Evolutionary conservation across 306 rosid species (phyloP).

Genomic region (Cicer yamashitae): DNA sequence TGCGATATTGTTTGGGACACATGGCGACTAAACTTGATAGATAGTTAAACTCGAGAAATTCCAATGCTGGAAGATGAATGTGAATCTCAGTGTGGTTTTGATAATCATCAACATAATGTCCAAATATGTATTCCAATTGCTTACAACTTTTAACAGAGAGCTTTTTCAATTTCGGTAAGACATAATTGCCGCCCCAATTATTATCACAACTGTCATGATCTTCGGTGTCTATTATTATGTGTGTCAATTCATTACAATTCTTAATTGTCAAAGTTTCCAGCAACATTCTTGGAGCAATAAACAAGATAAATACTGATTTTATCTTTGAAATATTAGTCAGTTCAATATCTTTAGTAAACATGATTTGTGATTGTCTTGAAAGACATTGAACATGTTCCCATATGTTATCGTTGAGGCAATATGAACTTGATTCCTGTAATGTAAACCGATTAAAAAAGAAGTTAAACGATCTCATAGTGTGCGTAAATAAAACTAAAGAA

Average conservation of each 20-base stretch:
- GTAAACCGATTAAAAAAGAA: neutral
- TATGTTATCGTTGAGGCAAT: neutral
- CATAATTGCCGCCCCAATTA: neutral
- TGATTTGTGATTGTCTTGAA: neutral
- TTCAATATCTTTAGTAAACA: neutral
- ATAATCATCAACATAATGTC: too few relatives aligned
- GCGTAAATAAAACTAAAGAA: neutral
- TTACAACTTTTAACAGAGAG: fast-evolving
- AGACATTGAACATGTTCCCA: neutral
- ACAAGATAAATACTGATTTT: neutral
- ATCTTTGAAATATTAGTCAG: neutral
- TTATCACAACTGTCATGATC: neutral
- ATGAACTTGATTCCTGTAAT: neutral
- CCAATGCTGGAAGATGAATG: neutral
- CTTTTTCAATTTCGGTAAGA: neutral
- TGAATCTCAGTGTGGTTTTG: too few relatives aligned
- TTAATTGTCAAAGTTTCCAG: neutral
- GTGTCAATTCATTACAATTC: neutral
- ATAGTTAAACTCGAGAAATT: fast-evolving
- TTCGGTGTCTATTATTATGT: neutral
- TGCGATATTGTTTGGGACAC: neutral
- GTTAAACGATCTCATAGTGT: neutral
- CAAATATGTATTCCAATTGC: neutral
- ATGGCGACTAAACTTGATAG: neutral
- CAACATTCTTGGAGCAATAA: conserved; percentile 24